phyloP scores from a whole-genome alignment of 1,139 yeast species.

The Pichia norvegensis region DNA sequence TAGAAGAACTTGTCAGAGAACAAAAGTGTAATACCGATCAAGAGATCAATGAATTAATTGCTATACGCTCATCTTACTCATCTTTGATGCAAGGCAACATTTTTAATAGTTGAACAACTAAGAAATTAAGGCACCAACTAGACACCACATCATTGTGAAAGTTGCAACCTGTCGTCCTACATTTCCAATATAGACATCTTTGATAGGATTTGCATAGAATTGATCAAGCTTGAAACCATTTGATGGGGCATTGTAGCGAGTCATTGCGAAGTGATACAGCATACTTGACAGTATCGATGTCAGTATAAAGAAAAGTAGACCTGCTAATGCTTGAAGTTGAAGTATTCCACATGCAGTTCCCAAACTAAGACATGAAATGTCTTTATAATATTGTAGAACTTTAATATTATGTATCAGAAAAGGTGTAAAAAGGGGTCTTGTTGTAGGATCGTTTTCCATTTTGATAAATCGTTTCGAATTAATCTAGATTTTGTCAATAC shows the following conservation, averaged over 20 bases:
- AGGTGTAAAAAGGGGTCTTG: slow-evolving; percentile 1
- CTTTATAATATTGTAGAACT: slow-evolving; percentile 28
- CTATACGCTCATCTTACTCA: slow-evolving; percentile 6
- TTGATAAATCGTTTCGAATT: no score
- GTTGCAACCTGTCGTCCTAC: slow-evolving; percentile 57
- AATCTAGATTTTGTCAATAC: no score
- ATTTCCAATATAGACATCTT: slow-evolving; percentile 50
- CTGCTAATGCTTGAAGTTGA: slow-evolving; percentile 56
- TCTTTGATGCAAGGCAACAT: slow-evolving; percentile 10
- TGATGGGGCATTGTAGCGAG: slow-evolving; percentile 30
- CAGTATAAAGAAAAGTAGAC: slow-evolving; percentile 50
- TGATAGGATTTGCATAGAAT: slow-evolving; percentile 48
- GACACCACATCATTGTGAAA: slow-evolving; percentile 78
- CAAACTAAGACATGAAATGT: slow-evolving; percentile 54
- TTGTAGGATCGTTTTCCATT: no score
- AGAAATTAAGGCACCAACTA: slow-evolving; percentile 54
- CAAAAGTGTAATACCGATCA: neutral
- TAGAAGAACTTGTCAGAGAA: slow-evolving; percentile 1
- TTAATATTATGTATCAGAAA: slow-evolving; percentile 16
- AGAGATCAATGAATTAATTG: slow-evolving; percentile 3
- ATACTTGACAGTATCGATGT: slow-evolving; percentile 41
- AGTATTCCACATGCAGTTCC: slow-evolving; percentile 72
- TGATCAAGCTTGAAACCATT: slow-evolving; percentile 9
- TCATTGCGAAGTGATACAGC: slow-evolving; percentile 36
- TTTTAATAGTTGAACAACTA: slow-evolving; percentile 1